Evolutionary conservation across 1,139 yeast species (phyloP).

Genomic region (Hyphopichia wangnamkhiaoensis): DNA sequence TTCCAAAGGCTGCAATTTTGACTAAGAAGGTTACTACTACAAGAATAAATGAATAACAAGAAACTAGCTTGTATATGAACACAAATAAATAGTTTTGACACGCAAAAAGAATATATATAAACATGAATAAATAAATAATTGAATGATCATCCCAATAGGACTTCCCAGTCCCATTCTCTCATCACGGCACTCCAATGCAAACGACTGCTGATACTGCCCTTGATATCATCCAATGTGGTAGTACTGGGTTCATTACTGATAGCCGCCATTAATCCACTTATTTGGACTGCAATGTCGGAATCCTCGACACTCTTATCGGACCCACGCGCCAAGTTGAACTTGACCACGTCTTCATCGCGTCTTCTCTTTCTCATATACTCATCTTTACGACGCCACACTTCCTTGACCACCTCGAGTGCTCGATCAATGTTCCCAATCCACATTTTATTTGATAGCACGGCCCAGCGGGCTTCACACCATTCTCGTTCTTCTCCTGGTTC

Average conservation of each 20-base stretch:
- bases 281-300: slow-evolving; percentile 34
- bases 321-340: slow-evolving; percentile 1
- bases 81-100: no score
- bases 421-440: slow-evolving; percentile 69
- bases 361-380: slow-evolving; percentile 27
- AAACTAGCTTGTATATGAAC: no score
- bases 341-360: slow-evolving; percentile 11
- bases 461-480: slow-evolving; percentile 66
- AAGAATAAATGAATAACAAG: no score
- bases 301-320: neutral
- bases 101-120: no score
- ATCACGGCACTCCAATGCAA: slow-evolving; percentile 70
- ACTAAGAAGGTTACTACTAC: no score
- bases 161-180: slow-evolving; percentile 80
- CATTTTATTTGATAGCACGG: slow-evolving; percentile 49
- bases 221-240: slow-evolving; percentile 30
- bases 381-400: slow-evolving; percentile 68
- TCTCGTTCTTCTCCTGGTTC: slow-evolving; percentile 56
- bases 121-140: neutral
- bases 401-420: slow-evolving; percentile 67
- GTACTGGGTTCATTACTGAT: slow-evolving; percentile 29
- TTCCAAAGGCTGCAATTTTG: no score
- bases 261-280: slow-evolving; percentile 47
- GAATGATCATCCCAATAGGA: slow-evolving; percentile 41
- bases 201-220: slow-evolving; percentile 49